Percentiles rank a stretch among this genome's conserved stretches.
These are phyloP conservation scores for Syncephalastrum sp. DNA, from an alignment of 371 early-diverging fungal species.

Conservation along the genomic window DNA sequence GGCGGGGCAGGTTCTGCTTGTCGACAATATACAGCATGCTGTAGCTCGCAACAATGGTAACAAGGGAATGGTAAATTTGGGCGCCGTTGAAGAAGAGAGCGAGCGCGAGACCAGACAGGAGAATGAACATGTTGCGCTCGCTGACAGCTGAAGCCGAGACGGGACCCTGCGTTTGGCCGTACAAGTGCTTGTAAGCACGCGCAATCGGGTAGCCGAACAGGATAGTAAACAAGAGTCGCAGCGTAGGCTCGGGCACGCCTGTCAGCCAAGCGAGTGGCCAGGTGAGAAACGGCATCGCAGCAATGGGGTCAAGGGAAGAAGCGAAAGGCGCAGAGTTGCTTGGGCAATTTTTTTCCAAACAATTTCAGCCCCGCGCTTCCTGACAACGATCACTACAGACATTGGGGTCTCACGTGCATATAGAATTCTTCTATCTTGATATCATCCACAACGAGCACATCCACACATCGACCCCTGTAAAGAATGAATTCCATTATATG, in stretches of 20 bases:
- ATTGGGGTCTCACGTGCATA: too few relatives aligned
- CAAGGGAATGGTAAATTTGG: constrained; percentile 58
- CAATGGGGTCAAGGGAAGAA: not conserved
- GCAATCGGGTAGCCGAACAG: constrained; percentile 57
- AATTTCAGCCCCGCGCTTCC: too few relatives aligned
- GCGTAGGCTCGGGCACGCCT: constrained; percentile 60
- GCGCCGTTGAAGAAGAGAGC: constrained; percentile 60
- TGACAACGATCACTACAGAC: too few relatives aligned
- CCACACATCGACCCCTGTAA: too few relatives aligned
- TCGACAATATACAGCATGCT: constrained; percentile 38
- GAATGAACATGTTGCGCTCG: constrained; percentile 52
- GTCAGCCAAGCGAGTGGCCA: constrained; percentile 28
- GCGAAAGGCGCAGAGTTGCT: not conserved
- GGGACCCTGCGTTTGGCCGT: constrained; percentile 23
- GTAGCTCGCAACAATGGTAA: constrained; percentile 58
- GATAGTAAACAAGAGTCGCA: constrained; percentile 55
- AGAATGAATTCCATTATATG: too few relatives aligned
- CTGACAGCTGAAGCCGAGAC: constrained; percentile 30
- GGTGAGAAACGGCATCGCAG: constrained; percentile 24
- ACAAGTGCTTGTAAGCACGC: constrained; percentile 32
- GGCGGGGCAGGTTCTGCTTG: constrained; percentile 35
- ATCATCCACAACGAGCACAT: too few relatives aligned
- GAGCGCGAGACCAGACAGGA: constrained; percentile 50
- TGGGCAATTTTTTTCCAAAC: too few relatives aligned
- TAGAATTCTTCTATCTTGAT: too few relatives aligned